These are phyloP conservation scores for Kodamaea sp. DNA, from an alignment of 1,139 yeast genomes.

Conservation along the genomic window DNA sequence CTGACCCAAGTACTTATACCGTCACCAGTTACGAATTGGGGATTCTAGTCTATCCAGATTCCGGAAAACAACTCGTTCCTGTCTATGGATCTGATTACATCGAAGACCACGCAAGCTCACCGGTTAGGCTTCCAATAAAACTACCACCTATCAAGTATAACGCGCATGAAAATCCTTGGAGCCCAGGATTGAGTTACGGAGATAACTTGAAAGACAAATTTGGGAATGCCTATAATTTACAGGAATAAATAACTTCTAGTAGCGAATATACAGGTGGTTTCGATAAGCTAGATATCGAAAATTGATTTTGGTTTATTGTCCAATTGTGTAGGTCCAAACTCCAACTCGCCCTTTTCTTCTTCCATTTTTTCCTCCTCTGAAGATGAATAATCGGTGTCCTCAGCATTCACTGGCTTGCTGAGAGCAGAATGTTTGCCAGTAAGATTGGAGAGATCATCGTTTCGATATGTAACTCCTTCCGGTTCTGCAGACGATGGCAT, in stretches of 20 bases:
- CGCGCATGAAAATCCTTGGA: conserved; percentile 52
- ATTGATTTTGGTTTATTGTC: conserved; percentile 36
- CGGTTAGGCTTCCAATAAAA: conserved; percentile 55
- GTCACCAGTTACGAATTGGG: conserved; percentile 59
- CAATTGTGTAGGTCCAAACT: conserved; percentile 41
- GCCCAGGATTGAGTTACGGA: conserved; percentile 26
- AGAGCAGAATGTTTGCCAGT: not conserved
- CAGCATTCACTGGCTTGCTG: conserved; percentile 6
- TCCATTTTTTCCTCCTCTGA: conserved; percentile 17
- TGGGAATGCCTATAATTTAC: conserved; percentile 21
- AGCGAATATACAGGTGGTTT: not conserved
- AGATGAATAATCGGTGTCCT: conserved; percentile 30
- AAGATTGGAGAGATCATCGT: not conserved
- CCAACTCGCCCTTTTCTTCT: conserved; percentile 10
- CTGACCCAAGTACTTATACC: conserved; percentile 23
- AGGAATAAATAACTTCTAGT: not conserved
- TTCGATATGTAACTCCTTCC: conserved; percentile 1
- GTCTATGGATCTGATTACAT: conserved; percentile 39
- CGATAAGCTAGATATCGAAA: conserved; percentile 18
- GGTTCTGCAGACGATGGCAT: conserved; percentile 7
- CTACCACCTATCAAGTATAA: conserved; percentile 49
- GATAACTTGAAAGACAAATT: conserved; percentile 19
- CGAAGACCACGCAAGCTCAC: conserved; percentile 18
- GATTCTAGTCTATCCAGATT: conserved; percentile 30
- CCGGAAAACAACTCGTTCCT: conserved; percentile 31